phyloP scores from a whole-genome alignment of 352 stramenopile species.

The Blastocystis sp. region DNA sequence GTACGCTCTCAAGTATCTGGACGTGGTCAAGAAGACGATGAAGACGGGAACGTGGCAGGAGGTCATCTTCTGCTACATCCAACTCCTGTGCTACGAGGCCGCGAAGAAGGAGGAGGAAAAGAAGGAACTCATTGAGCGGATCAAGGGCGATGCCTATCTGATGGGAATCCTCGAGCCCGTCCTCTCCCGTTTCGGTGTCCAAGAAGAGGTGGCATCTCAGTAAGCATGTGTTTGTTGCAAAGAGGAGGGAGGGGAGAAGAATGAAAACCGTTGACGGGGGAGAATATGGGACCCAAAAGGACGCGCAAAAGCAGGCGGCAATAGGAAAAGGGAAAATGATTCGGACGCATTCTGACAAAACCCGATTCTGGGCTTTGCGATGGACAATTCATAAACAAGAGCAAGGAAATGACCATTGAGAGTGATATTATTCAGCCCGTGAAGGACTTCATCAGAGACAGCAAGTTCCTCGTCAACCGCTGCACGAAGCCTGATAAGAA shows the following conservation, averaged over 20 bases:
- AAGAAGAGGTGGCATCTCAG: neutral
- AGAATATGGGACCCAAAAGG: neutral
- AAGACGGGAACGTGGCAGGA: slow-evolving; percentile 2
- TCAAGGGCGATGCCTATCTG: neutral
- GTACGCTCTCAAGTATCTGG: slow-evolving; percentile 19
- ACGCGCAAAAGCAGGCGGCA: neutral
- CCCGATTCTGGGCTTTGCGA: neutral
- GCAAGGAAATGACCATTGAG: slow-evolving; percentile 47
- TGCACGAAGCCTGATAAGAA: slow-evolving; percentile 98
- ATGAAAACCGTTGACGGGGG: neutral
- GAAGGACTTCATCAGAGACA: slow-evolving; percentile 93
- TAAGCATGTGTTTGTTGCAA: neutral
- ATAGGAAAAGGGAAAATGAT: neutral
- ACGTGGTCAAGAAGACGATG: neutral
- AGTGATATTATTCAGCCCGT: slow-evolving; percentile 86
- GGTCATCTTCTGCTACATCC: slow-evolving; percentile 1
- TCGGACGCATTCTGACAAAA: neutral
- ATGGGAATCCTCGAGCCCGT: neutral
- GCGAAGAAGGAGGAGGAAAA: neutral
- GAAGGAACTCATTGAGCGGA: neutral
- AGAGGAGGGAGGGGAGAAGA: neutral
- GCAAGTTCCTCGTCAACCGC: slow-evolving; percentile 93
- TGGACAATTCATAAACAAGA: neutral
- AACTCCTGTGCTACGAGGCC: neutral
- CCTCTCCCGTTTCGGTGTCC: neutral